Evolutionary conservation across 768 basidiomycete genomes (phyloP).

Genomic region (Naganishia kalamii): DNA sequence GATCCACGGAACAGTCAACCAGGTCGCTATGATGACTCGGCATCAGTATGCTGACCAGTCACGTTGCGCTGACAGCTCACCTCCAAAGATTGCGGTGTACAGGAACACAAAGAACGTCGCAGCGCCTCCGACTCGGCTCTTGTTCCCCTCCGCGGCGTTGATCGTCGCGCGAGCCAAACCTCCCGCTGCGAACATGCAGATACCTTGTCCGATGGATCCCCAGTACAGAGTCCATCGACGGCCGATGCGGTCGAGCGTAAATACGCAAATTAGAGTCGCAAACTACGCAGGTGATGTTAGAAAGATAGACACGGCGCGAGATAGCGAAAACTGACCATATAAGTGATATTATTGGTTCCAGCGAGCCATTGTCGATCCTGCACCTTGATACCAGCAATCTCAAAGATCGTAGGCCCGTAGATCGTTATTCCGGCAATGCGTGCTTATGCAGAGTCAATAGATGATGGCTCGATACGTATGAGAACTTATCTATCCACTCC

Average conservation of each 20-base stretch:
- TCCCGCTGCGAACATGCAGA: conserved; percentile 29
- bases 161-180: conserved; percentile 24
- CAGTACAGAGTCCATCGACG: conserved; percentile 11
- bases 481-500: conserved; percentile 8
- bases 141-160: conserved; percentile 14
- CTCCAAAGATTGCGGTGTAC: not conserved
- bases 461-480: too few species aligned
- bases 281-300: not conserved
- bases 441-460: too few species aligned
- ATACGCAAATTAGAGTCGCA: conserved; percentile 12
- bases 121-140: not conserved
- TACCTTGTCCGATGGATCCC: conserved; percentile 16
- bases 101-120: not conserved
- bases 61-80: not conserved
- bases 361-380: not conserved
- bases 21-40: conserved; percentile 28
- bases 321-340: not conserved
- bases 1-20: conserved; percentile 29
- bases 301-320: not conserved
- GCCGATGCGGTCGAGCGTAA: conserved; percentile 15
- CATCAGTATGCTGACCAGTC: too few species aligned
- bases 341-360: conserved; percentile 4
- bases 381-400: not conserved
- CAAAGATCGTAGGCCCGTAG: conserved; percentile 7
- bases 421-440: conserved; percentile 13